phyloP scores from a whole-genome alignment of 176 grass and related monocot species.

The Rhynchospora breviuscula region DNA sequence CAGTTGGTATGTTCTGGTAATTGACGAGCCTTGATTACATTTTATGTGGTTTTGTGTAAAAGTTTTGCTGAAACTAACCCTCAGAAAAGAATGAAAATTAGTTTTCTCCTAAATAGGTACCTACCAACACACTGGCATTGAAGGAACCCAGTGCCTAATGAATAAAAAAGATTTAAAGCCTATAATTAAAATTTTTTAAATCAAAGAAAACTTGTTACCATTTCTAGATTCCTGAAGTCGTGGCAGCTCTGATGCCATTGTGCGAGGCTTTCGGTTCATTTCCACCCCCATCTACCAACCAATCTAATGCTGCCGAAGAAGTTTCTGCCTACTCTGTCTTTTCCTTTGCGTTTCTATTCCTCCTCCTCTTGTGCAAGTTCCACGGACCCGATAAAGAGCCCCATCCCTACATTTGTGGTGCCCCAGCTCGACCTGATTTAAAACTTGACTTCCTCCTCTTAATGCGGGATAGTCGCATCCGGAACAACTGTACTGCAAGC shows the following conservation, averaged over 20 bases:
- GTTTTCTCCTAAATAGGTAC: too few species aligned
- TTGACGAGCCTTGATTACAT: too few species aligned
- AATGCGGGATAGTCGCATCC: slow-evolving; percentile 58
- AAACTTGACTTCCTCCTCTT: slow-evolving; percentile 77
- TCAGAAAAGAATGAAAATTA: too few species aligned
- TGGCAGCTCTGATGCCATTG: not conserved
- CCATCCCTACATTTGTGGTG: not conserved
- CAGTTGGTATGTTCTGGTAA: too few species aligned
- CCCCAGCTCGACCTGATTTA: slow-evolving; percentile 49
- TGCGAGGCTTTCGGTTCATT: not conserved
- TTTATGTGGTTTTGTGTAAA: too few species aligned
- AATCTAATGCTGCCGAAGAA: not conserved
- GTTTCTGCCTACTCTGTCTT: not conserved
- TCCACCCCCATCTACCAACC: not conserved
- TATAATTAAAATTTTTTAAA: slow-evolving; percentile 50
- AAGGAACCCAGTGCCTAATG: slow-evolving; percentile 12
- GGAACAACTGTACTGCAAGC: not conserved
- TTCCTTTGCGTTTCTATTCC: not conserved
- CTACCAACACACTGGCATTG: slow-evolving; percentile 8
- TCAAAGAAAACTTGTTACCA: slow-evolving; percentile 26
- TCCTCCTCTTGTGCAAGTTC: not conserved
- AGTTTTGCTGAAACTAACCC: too few species aligned
- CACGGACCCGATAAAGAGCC: not conserved
- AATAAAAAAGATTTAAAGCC: slow-evolving; percentile 21
- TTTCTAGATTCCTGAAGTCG: not conserved